Base-by-base conservation (phyloP, 1,284 basidiomycete species). In the Mycena sp. region DNA sequence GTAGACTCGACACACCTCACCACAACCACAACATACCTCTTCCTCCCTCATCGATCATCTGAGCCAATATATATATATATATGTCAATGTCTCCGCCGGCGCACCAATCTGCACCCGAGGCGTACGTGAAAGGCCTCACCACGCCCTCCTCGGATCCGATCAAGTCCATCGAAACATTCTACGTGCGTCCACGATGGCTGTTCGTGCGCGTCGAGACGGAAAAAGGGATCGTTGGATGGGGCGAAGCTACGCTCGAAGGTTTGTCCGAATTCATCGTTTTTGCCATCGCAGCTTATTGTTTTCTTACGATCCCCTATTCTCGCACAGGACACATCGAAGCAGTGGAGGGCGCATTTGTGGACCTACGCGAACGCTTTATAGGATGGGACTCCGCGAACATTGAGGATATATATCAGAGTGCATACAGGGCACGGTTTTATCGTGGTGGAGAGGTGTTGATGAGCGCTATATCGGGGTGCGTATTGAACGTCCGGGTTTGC, bases 121-220 rank as follows among this genome's bases (percentile, higher is more conserved):
- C 14, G 32, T 53, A 65, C 23, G 32, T 53, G 1, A 51, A 61
- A 9, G 63, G 63, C n/a, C 54, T 65, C 19, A 23, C 21, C 2
- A 19, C 40, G n/a, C 23, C 46, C 11, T 14, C 28, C 4, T 56
- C 61, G 21, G 61, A 67, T 41, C 32, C 40, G 2, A 67, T 67
- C 32, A 25, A 26, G 38, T 56, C 61, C 25, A 67, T 60, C 41
- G 58, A 87, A 85, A 76, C 80, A 52, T 93, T 93, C 75, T 87
- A 90, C 63, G 80, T 93, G 17, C 87, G 88, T 26, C 90, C 91
- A 0, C 82, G 90, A 63, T 93, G 91, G 91, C 79, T 94, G 14
- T 92, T 93, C 69, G 87, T 93, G 25, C 84, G 90, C 6, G 83
- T 93, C 19, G 87, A 89, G 71, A 92, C 89, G 0, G 81, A 83